A percentile compares a stretch with the other conserved stretches of the same genome.
phyloP scores from a whole-genome alignment of 805 yeast genomes.

The Nakazawaea ambrosiae region DNA sequence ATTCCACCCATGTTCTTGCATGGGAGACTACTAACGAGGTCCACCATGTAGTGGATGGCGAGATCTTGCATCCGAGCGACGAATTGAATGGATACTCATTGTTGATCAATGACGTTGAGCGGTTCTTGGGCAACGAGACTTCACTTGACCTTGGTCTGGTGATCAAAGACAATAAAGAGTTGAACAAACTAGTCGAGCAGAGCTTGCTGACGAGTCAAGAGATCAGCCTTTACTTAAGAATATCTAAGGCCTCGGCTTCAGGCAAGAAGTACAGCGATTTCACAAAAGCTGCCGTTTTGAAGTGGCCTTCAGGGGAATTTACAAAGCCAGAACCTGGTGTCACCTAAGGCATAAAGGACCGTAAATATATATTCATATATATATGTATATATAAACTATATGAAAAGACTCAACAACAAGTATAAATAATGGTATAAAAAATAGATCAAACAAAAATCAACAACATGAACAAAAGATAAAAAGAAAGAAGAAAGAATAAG shows the following conservation, averaged over 20 bases:
- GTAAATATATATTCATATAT: no score
- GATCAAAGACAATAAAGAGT: conserved; percentile 21
- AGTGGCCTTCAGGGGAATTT: conserved; percentile 57
- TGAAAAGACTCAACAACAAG: background rate
- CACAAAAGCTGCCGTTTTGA: conserved; percentile 52
- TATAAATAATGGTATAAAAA: background rate
- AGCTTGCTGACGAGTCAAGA: conserved; percentile 26
- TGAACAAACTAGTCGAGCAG: conserved; percentile 23
- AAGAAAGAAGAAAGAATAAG: no score
- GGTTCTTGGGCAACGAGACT: conserved; percentile 49
- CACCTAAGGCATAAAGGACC: conserved; percentile 21
- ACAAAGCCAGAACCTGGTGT: conserved; percentile 45
- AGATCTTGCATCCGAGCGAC: conserved; percentile 19
- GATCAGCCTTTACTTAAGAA: conserved; percentile 42
- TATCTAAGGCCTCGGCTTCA: conserved; percentile 43
- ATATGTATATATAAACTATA: no score
- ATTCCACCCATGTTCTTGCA: conserved; percentile 24
- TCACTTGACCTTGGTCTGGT: conserved; percentile 35
- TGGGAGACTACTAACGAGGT: conserved; percentile 25
- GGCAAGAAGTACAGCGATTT: conserved; percentile 46
- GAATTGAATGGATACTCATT: conserved; percentile 50
- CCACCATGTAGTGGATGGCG: conserved; percentile 18
- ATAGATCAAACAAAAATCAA: no score
- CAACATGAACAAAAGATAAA: background rate
- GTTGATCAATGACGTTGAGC: conserved; percentile 72